Base-by-base conservation (phyloP, 2,329 filamentous ascomycete genomes). In the Ceratocystis destructans region DNA sequence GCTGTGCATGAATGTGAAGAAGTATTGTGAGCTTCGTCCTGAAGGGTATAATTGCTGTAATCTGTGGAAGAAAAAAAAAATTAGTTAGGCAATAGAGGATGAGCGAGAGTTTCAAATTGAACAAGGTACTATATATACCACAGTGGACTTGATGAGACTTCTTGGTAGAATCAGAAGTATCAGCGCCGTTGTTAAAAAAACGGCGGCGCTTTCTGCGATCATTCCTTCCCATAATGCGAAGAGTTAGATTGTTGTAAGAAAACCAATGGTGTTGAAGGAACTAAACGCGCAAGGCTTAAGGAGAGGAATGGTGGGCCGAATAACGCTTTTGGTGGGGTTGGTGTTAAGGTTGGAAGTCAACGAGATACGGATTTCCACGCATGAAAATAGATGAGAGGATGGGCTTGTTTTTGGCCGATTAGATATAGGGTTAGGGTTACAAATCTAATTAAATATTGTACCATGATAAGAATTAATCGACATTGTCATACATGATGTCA, bases 1-100 rank as follows among this genome's bases (percentile, higher is more conserved):
- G 73, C 73, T 66, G 75, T 76, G 41, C 71, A 69, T 17, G 73
- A 74, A 75, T 75, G 77, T n/a, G 70, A 70, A 0, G 28, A 33
- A 4, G 22, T 66, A 33, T 22, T 15, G n/a, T 37, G 28, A 37
- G 25, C n/a, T 55, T 64, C 62, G 28, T 55, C 46, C 7, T 37
- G 15, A 31, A 44, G 8, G 6, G 20, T 31, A 31, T 41, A 50
- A 20, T 53, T 48, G 6, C 28, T 22, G 41, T 44, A 41, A n/a
- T 37, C 62, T 64, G 37, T 5, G 8, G 28, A 28, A 28, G 22
- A 25, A 28, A 28, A 28, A 4, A 25, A 62, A 44, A 28, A 22
- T 7, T 37, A 8, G 55, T 59, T 59, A 37, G 55, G 37, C 31
- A 57, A 33, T 28, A n/a, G 55, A 10, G 48, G n/a, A 25, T 22